Conservation (phyloP, 2,329 filamentous ascomycete genomes). For the Aspergillus sclerotialis region DNA sequence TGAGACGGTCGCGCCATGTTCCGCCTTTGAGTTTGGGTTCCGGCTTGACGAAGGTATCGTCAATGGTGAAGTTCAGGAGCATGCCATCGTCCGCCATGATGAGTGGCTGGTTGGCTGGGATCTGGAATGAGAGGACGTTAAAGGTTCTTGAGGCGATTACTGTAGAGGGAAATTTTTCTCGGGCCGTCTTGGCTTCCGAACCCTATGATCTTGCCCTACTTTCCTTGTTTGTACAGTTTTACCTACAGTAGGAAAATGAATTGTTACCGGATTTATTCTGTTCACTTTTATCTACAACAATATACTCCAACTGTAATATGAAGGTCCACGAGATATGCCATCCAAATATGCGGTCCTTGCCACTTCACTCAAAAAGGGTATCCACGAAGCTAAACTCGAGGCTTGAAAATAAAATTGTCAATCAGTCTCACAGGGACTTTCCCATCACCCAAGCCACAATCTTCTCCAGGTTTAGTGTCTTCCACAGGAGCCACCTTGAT, state of each 20-base stretch:
- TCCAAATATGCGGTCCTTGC: no score
- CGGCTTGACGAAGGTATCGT: slow-evolving; percentile 57
- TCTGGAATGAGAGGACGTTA: slow-evolving; percentile 4
- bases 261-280: no score
- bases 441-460: slow-evolving; percentile 61
- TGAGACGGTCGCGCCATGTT: slow-evolving; percentile 83
- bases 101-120: slow-evolving; percentile 1
- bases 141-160: slow-evolving; percentile 5
- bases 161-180: slow-evolving; percentile 26
- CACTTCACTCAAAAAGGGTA: neutral
- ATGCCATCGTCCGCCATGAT: slow-evolving; percentile 90
- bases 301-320: no score
- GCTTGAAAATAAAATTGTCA: slow-evolving; percentile 75
- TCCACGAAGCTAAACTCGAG: slow-evolving; percentile 11
- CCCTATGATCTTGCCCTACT: slow-evolving; percentile 26
- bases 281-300: no score
- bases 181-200: slow-evolving; percentile 20
- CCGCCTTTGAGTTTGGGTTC: slow-evolving; percentile 71
- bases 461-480: slow-evolving; percentile 61
- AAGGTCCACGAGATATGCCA: no score
- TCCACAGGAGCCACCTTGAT: slow-evolving; percentile 84
- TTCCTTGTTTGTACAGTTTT: slow-evolving; percentile 13
- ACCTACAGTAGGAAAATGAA: neutral
- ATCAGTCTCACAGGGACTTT: slow-evolving; percentile 79
- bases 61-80: slow-evolving; percentile 83